Evolutionary conservation across 345 rosid species (phyloP).

Genomic region (Lumnitzera littorea): DNA sequence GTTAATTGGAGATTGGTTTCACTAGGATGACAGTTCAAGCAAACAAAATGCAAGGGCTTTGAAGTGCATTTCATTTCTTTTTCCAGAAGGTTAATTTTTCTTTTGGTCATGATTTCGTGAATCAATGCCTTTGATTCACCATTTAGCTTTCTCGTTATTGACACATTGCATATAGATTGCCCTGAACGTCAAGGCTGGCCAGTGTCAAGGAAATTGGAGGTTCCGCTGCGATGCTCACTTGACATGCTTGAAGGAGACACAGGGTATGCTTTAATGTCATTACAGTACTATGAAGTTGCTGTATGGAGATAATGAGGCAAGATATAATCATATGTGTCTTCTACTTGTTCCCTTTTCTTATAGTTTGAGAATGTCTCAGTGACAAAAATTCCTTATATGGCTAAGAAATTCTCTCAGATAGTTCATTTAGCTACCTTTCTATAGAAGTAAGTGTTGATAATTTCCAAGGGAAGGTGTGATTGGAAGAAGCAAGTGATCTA

Average conservation of each 20-base stretch:
- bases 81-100: slow-evolving; percentile 46
- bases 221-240: slow-evolving; percentile 62
- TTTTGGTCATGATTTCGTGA: background rate
- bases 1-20: no score
- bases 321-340: no score
- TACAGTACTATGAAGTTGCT: background rate
- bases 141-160: background rate
- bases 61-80: slow-evolving; percentile 67
- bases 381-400: no score
- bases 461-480: no score
- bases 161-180: slow-evolving; percentile 30
- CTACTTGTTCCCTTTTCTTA: no score
- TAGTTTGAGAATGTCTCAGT: no score
- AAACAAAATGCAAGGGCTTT: slow-evolving; percentile 41
- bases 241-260: slow-evolving; percentile 96
- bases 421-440: no score
- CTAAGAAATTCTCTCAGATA: no score
- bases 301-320: no score
- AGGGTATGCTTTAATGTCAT: slow-evolving; percentile 34
- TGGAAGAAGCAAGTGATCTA: no score
- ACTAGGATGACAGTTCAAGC: slow-evolving; percentile 34
- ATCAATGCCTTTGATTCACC: background rate
- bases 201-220: slow-evolving; percentile 36
- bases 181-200: slow-evolving; percentile 31
- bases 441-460: no score